Evolutionary conservation across 2,329 filamentous ascomycete genomes (phyloP).

Genomic region (Trichoderma sp.): DNA sequence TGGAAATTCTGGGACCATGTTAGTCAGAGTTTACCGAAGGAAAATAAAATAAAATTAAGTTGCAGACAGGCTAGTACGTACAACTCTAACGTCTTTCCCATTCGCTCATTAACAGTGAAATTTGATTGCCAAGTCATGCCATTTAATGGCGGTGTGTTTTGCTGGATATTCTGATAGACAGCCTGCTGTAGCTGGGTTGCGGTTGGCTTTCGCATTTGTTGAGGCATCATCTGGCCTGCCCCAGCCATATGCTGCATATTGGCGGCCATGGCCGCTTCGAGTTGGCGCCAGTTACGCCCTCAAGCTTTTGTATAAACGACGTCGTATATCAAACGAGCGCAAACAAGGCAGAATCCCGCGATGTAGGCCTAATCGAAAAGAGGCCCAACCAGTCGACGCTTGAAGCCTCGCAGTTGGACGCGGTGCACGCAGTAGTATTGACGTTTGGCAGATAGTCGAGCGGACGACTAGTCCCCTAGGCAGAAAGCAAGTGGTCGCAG

Average conservation of each 20-base stretch:
- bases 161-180: constrained; percentile 45
- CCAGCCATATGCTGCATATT: constrained; percentile 60
- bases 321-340: not conserved
- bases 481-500: constrained; percentile 30
- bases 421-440: not conserved
- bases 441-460: not conserved
- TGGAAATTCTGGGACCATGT: constrained; percentile 49
- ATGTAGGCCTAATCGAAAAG: not conserved
- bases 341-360: not conserved
- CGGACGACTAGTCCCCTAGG: constrained; percentile 11
- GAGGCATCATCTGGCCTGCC: constrained; percentile 49
- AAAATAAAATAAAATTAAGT: not conserved
- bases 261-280: constrained; percentile 58
- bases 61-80: constrained; percentile 34
- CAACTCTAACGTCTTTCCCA: constrained; percentile 48
- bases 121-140: constrained; percentile 44
- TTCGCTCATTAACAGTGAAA: constrained; percentile 43
- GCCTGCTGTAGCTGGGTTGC: constrained; percentile 40
- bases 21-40: not conserved
- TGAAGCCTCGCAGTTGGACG: not conserved
- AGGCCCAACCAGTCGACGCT: not conserved
- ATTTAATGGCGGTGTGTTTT: constrained; percentile 38
- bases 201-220: constrained; percentile 42
- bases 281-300: constrained; percentile 29
- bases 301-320: constrained; percentile 24